Conservation (phyloP, 1,284 basidiomycete genomes). For the Heterobasidion occidentale region DNA sequence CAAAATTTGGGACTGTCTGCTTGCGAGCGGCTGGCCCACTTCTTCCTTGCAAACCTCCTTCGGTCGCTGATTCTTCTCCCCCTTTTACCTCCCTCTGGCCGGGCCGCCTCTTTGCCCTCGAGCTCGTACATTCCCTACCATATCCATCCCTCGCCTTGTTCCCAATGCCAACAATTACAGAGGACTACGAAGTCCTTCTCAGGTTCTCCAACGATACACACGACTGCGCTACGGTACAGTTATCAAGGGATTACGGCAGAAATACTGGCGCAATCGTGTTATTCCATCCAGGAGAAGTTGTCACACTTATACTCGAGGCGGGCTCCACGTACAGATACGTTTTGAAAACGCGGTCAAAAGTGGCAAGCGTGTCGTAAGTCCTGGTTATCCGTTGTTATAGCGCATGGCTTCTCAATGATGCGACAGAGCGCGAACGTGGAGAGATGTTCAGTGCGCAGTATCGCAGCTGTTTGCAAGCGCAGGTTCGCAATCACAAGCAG, state of each 20-base stretch:
- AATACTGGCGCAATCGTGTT: constrained; percentile 45
- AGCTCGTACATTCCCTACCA: constrained; percentile 11
- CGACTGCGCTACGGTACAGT: constrained; percentile 56
- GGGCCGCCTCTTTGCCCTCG: constrained; percentile 7
- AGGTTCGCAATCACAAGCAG: constrained; percentile 18
- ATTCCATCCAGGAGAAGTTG: constrained; percentile 52
- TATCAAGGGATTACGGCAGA: constrained; percentile 55
- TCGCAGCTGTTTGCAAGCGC: constrained; percentile 49
- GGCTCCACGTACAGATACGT: constrained; percentile 62
- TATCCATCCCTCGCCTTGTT: constrained; percentile 9
- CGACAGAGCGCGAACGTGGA: constrained; percentile 55
- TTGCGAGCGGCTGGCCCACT: neutral
- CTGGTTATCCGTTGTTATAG: neutral
- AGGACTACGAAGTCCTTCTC: constrained; percentile 55
- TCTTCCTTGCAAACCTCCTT: constrained; percentile 4
- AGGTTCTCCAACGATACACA: constrained; percentile 64
- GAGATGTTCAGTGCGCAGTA: constrained; percentile 51
- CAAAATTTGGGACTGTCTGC: neutral
- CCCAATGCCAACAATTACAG: constrained; percentile 40
- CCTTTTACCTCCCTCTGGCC: constrained; percentile 11
- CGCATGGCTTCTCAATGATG: neutral
- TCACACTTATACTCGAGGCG: constrained; percentile 60
- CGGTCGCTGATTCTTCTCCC: constrained; percentile 10
- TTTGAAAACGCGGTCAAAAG: constrained; percentile 54
- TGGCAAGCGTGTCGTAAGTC: constrained; percentile 62